Percentiles rank a stretch among this genome's conserved stretches.
These are phyloP conservation scores for Podila epigama DNA, from an alignment of 192 early-diverging fungal genomes.

Conservation along the genomic window DNA sequence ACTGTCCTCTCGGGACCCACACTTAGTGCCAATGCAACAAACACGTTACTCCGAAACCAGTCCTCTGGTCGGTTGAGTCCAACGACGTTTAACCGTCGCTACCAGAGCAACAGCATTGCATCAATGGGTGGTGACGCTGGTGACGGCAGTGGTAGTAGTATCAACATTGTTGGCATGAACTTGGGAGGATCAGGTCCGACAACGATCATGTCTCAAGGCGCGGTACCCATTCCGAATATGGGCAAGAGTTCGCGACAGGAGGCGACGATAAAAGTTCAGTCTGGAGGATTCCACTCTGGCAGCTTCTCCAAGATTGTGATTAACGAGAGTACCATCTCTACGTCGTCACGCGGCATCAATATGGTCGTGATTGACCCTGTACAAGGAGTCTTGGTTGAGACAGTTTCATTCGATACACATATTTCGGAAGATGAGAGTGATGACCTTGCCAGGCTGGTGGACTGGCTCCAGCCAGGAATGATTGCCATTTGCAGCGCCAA, in stretches of 20 bases:
- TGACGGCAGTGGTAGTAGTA: no score
- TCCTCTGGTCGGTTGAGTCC: conserved; percentile 50
- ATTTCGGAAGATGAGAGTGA: conserved; percentile 65
- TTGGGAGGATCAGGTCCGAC: conserved; percentile 25
- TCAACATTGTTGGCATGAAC: conserved; percentile 4
- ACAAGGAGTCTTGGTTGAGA: conserved; percentile 71
- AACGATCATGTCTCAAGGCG: conserved; percentile 13
- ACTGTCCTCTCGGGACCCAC: conserved; percentile 75
- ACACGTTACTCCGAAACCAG: conserved; percentile 51
- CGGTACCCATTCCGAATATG: conserved; percentile 43
- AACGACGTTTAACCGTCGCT: conserved; percentile 13
- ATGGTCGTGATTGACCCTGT: conserved; percentile 78
- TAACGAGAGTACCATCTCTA: conserved; percentile 55
- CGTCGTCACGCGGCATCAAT: conserved; percentile 76
- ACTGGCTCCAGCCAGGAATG: conserved; percentile 68
- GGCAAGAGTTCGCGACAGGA: conserved; percentile 45
- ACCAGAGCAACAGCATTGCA: background rate
- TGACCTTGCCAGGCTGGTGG: conserved; percentile 72
- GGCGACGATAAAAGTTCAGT: conserved; percentile 71
- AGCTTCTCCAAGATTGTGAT: conserved; percentile 78
- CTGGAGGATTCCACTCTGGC: conserved; percentile 76
- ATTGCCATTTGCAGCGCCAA: conserved; percentile 68
- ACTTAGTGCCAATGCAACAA: conserved; percentile 51
- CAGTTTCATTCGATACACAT: conserved; percentile 78
- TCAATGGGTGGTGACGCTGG: conserved; percentile 3